Evolutionary conservation across 257 asterid species (phyloP).

Genomic region (Avicennia marina): DNA sequence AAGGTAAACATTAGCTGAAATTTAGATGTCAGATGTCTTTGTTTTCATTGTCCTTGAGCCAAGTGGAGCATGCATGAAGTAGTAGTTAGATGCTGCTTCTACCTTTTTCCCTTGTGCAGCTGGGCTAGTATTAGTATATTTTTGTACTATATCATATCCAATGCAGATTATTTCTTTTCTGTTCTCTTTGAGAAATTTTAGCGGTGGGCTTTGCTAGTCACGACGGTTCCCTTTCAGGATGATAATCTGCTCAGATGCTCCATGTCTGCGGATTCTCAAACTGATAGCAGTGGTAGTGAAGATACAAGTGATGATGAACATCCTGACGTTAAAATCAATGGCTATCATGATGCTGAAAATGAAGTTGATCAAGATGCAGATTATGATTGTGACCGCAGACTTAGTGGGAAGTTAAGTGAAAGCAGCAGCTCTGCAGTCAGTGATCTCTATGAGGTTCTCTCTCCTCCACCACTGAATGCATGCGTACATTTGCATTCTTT

Average conservation of each 20-base stretch:
- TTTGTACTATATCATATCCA: neutral
- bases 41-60: too few species aligned
- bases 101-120: too few species aligned
- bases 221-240: constrained; percentile 47
- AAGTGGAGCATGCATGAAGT: too few species aligned
- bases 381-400: constrained; percentile 69
- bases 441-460: constrained; percentile 83
- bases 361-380: constrained; percentile 79
- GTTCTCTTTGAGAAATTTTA: neutral
- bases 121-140: neutral
- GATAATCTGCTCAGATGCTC: constrained; percentile 84
- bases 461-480: neutral
- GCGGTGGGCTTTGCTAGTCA: constrained; percentile 2
- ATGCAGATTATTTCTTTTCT: too few species aligned
- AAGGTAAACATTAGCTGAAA: too few species aligned
- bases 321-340: constrained; percentile 61
- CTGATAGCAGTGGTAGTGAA: constrained; percentile 83
- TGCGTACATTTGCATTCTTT: neutral
- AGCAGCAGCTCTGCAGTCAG: constrained; percentile 92
- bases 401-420: constrained; percentile 93
- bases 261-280: constrained; percentile 83
- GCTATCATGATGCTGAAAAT: constrained; percentile 92
- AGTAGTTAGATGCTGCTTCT: too few species aligned
- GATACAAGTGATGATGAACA: constrained; percentile 80
- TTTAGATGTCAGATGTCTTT: too few species aligned